Evolutionary conservation across 352 stramenopile species (phyloP).

Genomic region (Globisporangium barbulae): DNA sequence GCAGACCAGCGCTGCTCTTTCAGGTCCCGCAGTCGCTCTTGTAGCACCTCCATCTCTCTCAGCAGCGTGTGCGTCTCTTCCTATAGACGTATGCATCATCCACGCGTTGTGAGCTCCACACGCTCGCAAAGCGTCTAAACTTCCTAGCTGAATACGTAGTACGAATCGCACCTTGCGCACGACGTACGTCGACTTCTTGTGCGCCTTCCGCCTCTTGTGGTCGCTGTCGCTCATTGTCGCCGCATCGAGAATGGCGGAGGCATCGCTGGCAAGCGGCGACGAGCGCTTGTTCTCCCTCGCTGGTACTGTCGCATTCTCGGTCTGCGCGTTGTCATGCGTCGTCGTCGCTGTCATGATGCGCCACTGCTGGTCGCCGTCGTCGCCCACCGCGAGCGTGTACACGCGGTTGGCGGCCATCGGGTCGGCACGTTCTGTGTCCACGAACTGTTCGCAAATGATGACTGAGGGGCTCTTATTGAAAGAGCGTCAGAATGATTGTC

Average conservation of each 20-base stretch:
- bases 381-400: background rate
- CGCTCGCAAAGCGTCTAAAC: background rate
- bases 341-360: too few species aligned
- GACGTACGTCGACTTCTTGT: constrained; percentile 15
- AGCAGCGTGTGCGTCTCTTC: constrained; percentile 44
- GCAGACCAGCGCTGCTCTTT: background rate
- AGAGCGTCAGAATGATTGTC: too few species aligned
- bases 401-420: background rate
- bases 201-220: background rate
- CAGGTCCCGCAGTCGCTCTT: constrained; percentile 24
- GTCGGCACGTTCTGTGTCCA: background rate
- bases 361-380: too few species aligned
- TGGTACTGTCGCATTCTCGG: too few species aligned
- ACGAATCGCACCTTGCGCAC: constrained; percentile 7
- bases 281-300: too few species aligned
- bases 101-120: background rate
- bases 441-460: too few species aligned
- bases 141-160: too few species aligned
- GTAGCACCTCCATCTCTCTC: constrained; percentile 27
- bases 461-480: too few species aligned
- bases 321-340: too few species aligned
- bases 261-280: too few species aligned
- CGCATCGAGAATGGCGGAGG: too few species aligned
- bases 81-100: constrained; percentile 1
- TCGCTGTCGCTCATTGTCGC: background rate